phyloP scores from a whole-genome alignment of 352 stramenopile species.

The Pythium scleroteichum region DNA sequence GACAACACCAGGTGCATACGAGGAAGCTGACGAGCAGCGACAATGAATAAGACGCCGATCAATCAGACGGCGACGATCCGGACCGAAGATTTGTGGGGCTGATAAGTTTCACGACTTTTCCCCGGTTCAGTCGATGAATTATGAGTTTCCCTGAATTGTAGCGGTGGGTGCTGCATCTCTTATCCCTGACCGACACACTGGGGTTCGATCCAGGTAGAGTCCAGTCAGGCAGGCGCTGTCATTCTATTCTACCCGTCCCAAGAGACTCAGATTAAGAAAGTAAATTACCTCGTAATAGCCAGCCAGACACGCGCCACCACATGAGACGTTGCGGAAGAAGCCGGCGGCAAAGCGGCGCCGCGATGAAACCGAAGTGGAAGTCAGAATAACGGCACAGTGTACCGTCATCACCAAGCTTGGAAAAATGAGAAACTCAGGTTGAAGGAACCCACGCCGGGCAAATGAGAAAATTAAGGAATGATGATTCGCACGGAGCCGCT shows the following conservation, averaged over 20 bases:
- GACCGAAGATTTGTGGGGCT: no score
- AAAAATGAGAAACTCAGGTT: slow-evolving; percentile 1
- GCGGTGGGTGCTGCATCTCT: no score
- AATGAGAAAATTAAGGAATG: not conserved
- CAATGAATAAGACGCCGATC: no score
- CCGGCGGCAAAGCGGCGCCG: not conserved
- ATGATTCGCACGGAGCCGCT: not conserved
- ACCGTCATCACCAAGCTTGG: not conserved
- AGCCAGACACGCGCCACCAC: not conserved
- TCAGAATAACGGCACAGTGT: not conserved
- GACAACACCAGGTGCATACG: no score
- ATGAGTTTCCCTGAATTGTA: no score
- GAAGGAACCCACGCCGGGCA: not conserved
- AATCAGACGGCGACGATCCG: no score
- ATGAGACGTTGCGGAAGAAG: slow-evolving; percentile 1
- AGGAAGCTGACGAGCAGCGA: no score
- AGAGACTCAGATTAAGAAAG: not conserved
- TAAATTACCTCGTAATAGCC: not conserved
- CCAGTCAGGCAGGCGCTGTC: no score
- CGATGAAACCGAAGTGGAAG: slow-evolving; percentile 1
- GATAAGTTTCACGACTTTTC: no score
- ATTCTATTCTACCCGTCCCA: not conserved
- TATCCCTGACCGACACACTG: no score
- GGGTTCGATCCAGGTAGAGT: no score
- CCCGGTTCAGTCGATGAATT: no score